phyloP scores from a whole-genome alignment of 805 yeast genomes.

The Candida silvicultrix region DNA sequence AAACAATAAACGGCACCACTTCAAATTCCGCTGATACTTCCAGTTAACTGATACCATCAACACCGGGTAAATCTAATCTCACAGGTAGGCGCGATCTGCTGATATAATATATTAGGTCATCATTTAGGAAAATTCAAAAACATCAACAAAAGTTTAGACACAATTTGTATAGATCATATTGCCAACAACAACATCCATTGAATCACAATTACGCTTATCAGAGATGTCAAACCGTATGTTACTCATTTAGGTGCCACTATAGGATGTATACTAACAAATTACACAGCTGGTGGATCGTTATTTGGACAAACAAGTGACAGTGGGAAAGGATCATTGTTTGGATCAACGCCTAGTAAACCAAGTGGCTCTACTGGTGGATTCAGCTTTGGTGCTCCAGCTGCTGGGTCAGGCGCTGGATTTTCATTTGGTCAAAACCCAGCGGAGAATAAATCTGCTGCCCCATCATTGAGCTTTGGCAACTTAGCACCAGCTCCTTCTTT shows the following conservation, averaged over 20 bases:
- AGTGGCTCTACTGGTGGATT: slow-evolving; percentile 5
- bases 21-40: neutral
- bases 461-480: neutral
- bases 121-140: neutral
- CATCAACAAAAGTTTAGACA: neutral
- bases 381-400: slow-evolving; percentile 5
- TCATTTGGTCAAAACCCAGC: slow-evolving; percentile 10
- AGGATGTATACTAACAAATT: neutral
- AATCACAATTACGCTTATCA: neutral
- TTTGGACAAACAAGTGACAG: slow-evolving; percentile 15
- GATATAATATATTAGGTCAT: no score
- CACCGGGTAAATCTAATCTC: neutral
- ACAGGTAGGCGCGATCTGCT: no score
- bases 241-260: no score
- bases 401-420: slow-evolving; percentile 12
- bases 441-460: slow-evolving; percentile 1
- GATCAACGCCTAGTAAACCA: slow-evolving; percentile 18
- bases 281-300: slow-evolving; percentile 1
- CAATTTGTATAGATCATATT: neutral
- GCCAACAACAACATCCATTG: neutral
- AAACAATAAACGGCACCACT: neutral
- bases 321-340: slow-evolving; percentile 21
- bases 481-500: neutral
- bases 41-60: neutral
- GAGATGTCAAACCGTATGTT: neutral